Conservation (phyloP, 495 filamentous ascomycete genomes). For the Neurospora sp. region DNA sequence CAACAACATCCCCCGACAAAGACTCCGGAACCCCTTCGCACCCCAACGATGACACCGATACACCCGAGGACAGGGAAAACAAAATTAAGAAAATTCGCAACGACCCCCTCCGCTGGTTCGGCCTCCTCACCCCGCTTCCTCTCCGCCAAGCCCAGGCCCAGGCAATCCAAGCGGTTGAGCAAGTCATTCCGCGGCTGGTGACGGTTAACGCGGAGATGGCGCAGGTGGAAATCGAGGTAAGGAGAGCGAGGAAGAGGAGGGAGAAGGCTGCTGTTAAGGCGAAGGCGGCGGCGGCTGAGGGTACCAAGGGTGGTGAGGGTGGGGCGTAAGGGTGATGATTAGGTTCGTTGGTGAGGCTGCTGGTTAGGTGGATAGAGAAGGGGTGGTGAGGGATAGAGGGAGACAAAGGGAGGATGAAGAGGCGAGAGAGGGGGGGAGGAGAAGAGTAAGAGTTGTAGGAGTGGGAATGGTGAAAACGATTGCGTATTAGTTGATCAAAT, state of each 20-base stretch:
- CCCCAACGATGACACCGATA: background rate
- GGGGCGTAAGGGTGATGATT: background rate
- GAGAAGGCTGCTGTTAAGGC: constrained; percentile 25
- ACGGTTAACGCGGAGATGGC: constrained; percentile 37
- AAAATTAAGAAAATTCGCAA: constrained; percentile 4
- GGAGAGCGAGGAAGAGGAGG: constrained; percentile 39
- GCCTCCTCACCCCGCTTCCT: constrained; percentile 50
- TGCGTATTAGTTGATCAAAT: background rate
- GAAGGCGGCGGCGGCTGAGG: background rate
- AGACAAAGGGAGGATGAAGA: background rate
- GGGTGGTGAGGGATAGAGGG: background rate
- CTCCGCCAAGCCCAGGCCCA: constrained; percentile 49
- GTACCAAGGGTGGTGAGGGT: background rate
- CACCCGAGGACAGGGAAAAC: background rate
- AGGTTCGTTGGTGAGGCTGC: background rate
- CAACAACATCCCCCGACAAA: no score
- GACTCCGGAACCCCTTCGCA: no score
- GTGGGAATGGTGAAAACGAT: background rate
- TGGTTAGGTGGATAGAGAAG: background rate
- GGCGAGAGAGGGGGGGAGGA: background rate
- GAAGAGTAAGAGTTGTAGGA: background rate
- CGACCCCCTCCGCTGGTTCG: constrained; percentile 63
- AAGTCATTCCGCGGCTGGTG: constrained; percentile 35
- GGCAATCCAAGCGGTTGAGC: constrained; percentile 32
- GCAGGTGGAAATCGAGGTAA: constrained; percentile 38